These are phyloP conservation scores for Inosperma sp. DNA, from an alignment of 768 basidiomycete species.

Conservation along the genomic window DNA sequence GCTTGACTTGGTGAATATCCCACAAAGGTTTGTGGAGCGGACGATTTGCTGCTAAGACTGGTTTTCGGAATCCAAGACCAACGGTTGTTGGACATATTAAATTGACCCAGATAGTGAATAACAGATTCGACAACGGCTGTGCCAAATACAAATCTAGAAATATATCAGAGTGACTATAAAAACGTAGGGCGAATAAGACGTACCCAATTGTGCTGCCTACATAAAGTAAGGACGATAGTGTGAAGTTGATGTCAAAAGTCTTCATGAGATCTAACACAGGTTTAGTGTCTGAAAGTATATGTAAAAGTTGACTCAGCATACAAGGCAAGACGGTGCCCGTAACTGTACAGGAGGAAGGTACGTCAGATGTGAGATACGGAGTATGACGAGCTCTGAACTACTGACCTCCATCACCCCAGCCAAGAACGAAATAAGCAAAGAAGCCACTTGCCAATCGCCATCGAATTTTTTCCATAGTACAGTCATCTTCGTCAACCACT, in stretches of 20 bases:
- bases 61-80: conserved; percentile 25
- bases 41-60: conserved; percentile 18
- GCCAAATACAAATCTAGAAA: conserved; percentile 41
- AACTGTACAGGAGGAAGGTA: conserved; percentile 31
- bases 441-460: conserved; percentile 41
- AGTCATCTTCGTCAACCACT: conserved; percentile 10
- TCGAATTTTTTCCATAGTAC: conserved; percentile 28
- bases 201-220: conserved; percentile 48
- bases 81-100: conserved; percentile 21
- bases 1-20: conserved; percentile 41
- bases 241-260: conserved; percentile 45
- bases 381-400: neutral
- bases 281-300: neutral
- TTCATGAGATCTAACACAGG: conserved; percentile 42
- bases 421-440: conserved; percentile 46
- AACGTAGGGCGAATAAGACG: conserved; percentile 9
- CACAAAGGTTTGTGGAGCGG: conserved; percentile 5
- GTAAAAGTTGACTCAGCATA: conserved; percentile 23
- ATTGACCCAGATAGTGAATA: conserved; percentile 38
- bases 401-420: conserved; percentile 50
- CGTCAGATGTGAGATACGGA: neutral
- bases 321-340: conserved; percentile 55
- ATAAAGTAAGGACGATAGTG: conserved; percentile 50
- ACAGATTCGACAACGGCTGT: conserved; percentile 47
- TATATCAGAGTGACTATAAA: neutral